These are phyloP conservation scores for Neurospora tetraspora DNA, from an alignment of 495 filamentous ascomycete genomes.

Conservation along the genomic window DNA sequence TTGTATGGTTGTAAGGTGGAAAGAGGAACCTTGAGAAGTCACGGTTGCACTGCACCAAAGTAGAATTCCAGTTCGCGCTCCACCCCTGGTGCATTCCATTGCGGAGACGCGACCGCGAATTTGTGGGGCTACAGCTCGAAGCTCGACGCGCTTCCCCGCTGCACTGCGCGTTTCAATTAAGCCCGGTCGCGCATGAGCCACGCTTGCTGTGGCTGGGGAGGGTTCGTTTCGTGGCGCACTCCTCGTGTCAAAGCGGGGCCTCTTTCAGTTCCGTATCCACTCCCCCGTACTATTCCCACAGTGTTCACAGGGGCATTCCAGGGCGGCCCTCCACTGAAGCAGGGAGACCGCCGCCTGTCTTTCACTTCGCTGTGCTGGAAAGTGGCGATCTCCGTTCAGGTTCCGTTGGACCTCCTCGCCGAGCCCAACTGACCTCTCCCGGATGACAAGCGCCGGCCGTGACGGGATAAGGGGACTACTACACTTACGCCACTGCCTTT, in stretches of 20 bases:
- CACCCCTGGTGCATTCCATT: conserved; percentile 5
- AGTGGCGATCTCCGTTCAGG: conserved; percentile 32
- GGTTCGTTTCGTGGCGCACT: neutral
- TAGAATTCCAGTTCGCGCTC: conserved; percentile 2
- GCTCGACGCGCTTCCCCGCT: neutral
- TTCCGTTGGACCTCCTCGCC: neutral
- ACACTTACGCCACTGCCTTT: conserved; percentile 1
- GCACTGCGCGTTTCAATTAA: conserved; percentile 20
- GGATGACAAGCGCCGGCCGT: neutral
- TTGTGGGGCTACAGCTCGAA: conserved; percentile 5
- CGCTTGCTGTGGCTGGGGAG: neutral
- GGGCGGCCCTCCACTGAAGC: neutral
- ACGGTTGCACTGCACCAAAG: neutral
- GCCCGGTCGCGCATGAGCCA: neutral
- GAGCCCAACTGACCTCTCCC: neutral
- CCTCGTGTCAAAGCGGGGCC: neutral
- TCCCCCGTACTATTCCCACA: neutral
- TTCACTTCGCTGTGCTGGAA: conserved; percentile 18
- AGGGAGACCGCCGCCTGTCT: neutral
- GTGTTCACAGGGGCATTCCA: neutral
- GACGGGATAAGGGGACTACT: neutral
- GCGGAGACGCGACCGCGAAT: conserved; percentile 17
- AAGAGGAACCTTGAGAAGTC: conserved; percentile 1
- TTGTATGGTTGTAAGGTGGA: conserved; percentile 1
- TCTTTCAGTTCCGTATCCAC: neutral